Base-by-base conservation (phyloP, 1,284 basidiomycete species). In the Malassezia cuniculi region DNA sequence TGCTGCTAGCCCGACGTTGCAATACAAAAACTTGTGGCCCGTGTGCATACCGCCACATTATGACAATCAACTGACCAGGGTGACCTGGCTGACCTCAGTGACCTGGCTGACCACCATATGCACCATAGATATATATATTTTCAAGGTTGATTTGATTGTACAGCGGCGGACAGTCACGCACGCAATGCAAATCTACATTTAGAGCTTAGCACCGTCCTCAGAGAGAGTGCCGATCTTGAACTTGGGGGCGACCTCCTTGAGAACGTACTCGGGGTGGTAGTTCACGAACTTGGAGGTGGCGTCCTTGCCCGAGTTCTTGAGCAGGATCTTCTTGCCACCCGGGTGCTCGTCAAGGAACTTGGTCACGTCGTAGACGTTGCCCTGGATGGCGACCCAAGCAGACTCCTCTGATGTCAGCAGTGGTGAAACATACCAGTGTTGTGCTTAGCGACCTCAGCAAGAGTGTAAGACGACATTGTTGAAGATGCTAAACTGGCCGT, bases 351-450 rank as follows among this genome's bases (percentile, higher is more conserved):
- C 61, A 18, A 66, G 54, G 41, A 60, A 66, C 27, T 45, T 37
- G n/a, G 63, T 66, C 18, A 66, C 60, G 36, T 66, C 61, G 47
- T 64, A 66, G 18, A 66, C 61, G 39, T 52, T 53, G 47, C 57
- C 57, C 33, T 63, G 52, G 16, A 66, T 52, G 3, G 51, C 57
- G 31, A 59, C 53, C 63, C 63, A 66, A 26, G 59, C 61, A 16
- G 61, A 65, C 24, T 65, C 55, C 34, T 50, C 60, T 65, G 47
- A 6, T 24, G 22, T 24, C 22, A 24, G 10, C 10, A 20, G 12
- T 15, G 12, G 18, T 18, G 31, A 11, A 30, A 36, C 39, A 16
- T 42, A 41, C 44, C 35, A 3, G 35, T 19, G 29, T 32, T 34
- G 34, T 48, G 40, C 41, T 44, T 15, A 29, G 43, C 39, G 34